A percentile compares a stretch with the other conserved stretches of the same genome.
Evolutionary conservation across 176 grass and related monocot species (phyloP).

Genomic region (Themeda triandra): DNA sequence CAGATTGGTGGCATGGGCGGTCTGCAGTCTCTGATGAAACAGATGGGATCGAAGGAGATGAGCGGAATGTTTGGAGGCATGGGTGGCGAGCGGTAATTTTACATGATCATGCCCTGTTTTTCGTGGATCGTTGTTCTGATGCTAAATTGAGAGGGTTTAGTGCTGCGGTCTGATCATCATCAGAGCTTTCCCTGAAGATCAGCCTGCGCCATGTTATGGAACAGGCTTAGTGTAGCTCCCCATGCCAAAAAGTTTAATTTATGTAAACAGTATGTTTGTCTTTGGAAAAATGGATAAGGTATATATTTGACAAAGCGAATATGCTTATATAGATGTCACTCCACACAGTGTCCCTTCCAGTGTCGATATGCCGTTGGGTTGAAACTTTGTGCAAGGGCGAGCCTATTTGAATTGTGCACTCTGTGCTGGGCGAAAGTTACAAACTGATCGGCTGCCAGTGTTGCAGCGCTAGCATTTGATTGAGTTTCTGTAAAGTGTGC

Average conservation of each 20-base stretch:
- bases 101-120: not conserved
- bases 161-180: not conserved
- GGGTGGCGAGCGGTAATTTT: conserved; percentile 32
- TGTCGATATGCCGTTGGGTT: too few species aligned
- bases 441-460: too few species aligned
- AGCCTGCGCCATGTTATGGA: not conserved
- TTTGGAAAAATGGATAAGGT: not conserved
- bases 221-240: not conserved
- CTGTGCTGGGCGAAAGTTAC: too few species aligned
- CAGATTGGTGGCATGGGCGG: conserved; percentile 87
- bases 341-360: not conserved
- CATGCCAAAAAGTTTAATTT: not conserved
- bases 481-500: too few species aligned
- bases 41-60: conserved; percentile 87
- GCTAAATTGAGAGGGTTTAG: not conserved
- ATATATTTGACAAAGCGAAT: not conserved
- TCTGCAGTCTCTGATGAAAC: conserved; percentile 83
- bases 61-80: conserved; percentile 65
- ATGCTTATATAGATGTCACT: not conserved
- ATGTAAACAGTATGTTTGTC: not conserved
- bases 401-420: not conserved
- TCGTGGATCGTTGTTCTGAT: not conserved
- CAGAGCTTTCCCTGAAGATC: not conserved
- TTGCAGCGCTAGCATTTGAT: too few species aligned
- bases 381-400: not conserved